These are phyloP conservation scores for Huiozyma sinensis DNA, from an alignment of 805 yeast species.

Conservation along the genomic window DNA sequence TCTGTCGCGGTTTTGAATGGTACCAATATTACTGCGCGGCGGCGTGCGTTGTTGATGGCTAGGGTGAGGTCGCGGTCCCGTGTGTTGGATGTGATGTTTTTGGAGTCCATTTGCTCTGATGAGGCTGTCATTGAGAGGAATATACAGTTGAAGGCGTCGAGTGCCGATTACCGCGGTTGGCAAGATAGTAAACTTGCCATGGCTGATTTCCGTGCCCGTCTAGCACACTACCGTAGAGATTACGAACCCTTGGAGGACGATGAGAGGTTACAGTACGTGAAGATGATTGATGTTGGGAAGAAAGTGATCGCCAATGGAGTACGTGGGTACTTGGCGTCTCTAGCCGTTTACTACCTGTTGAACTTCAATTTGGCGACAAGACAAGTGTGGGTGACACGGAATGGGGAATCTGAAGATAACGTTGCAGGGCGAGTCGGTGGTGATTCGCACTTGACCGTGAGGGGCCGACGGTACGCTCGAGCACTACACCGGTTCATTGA, in stretches of 20 bases:
- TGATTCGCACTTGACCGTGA: constrained; percentile 65
- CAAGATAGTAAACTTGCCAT: constrained; percentile 78
- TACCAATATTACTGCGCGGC: constrained; percentile 57
- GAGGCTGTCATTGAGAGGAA: constrained; percentile 69
- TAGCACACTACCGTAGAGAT: constrained; percentile 74
- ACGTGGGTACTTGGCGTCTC: constrained; percentile 82
- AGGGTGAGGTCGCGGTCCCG: constrained; percentile 47
- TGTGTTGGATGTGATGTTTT: constrained; percentile 64
- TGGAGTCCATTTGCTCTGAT: constrained; percentile 84
- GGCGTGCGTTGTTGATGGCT: constrained; percentile 49
- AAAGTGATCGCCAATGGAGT: constrained; percentile 88
- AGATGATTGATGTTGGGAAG: constrained; percentile 93
- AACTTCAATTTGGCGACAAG: constrained; percentile 83
- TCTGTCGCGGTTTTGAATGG: constrained; percentile 89
- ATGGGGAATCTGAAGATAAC: constrained; percentile 86
- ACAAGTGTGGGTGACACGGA: constrained; percentile 90
- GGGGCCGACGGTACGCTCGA: constrained; percentile 66
- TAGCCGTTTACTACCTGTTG: constrained; percentile 78
- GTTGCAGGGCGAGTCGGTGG: constrained; percentile 86
- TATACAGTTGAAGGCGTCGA: constrained; percentile 72
- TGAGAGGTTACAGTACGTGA: constrained; percentile 71
- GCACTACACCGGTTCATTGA: constrained; percentile 68
- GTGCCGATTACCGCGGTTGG: constrained; percentile 73
- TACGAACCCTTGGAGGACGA: constrained; percentile 82
- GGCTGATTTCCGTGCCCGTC: constrained; percentile 69